Percentiles rank a stretch among this genome's conserved stretches.
Evolutionary conservation across 306 rosid genomes (phyloP).

Genomic region (Trifolium repens): DNA sequence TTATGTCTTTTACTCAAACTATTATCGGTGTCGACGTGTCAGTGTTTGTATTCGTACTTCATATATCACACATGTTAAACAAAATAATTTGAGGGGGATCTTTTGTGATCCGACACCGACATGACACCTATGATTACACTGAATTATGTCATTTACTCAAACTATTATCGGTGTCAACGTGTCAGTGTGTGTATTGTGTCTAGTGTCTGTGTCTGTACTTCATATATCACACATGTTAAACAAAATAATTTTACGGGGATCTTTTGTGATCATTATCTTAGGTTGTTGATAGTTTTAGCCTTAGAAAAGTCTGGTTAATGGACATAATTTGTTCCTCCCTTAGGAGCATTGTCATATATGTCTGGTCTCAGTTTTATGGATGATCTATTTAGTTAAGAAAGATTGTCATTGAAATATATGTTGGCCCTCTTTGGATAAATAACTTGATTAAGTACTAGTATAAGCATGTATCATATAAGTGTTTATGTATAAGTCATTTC

Average conservation of each 20-base stretch:
- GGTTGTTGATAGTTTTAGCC: constrained; percentile 12
- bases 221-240: constrained; percentile 2
- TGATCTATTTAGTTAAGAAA: too few relatives aligned
- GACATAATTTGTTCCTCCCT: background rate
- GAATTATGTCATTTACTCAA: too few relatives aligned
- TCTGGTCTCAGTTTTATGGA: background rate
- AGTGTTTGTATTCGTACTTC: too few relatives aligned
- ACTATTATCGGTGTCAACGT: too few relatives aligned
- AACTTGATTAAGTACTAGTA: background rate
- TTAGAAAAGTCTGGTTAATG: background rate
- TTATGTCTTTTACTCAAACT: too few relatives aligned
- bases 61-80: constrained; percentile 2
- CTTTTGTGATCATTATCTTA: constrained; percentile 11
- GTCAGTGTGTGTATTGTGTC: too few relatives aligned
- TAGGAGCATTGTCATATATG: background rate
- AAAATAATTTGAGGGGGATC: background rate
- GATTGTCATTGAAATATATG: too few relatives aligned
- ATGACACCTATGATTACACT: too few relatives aligned
- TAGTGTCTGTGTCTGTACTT: too few relatives aligned
- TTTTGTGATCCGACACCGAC: too few relatives aligned
- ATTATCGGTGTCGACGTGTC: too few relatives aligned
- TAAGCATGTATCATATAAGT: too few relatives aligned
- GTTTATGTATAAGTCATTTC: background rate
- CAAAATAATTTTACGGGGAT: background rate
- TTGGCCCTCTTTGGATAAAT: background rate